Evolutionary conservation across 148 eudicot species (phyloP), one percentile per base, ranked within the genome.

Genomic region (Linanthus parryae): DNA sequence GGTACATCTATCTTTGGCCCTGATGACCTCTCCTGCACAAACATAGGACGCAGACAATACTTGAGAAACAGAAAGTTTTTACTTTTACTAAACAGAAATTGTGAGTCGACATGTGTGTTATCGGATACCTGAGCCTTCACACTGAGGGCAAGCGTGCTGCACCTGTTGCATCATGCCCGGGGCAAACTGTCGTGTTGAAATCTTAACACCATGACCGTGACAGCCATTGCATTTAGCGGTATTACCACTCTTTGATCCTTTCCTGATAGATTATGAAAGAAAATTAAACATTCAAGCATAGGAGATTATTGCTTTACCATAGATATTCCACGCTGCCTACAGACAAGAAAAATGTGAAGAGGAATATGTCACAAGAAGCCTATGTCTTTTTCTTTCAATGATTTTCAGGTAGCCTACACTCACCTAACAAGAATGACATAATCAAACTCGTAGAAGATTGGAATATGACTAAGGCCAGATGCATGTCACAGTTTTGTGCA

Each of bases 161-260:
- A 76, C 69, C 44, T 69, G 85, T 47, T 78, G 94, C 49, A 85
- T 54, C 80, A 84, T 73, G 47, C 78, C 82, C 1, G 68, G 78
- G 25, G 71, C 86, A 24, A 79, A 56, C 58, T 76, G 83, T 43
- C 85, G 59, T 14, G 57, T 67, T 21, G 75, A 40, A 27, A 74
- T 34, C 67, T 71, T 79, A 46, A 82, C 68, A 18, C 95, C 95
- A 34, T 81, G 38, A 60, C 95, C 95, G 47, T 67, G 83, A 58
- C 95, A 85, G 19, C 83, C 83, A 63, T 63, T 35, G 65, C 95
- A 85, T 47, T 39, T 69, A 37, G 67, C 70, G 22, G 83, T 67
- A 10, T 56, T 47, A 20, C 95, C 89, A 45, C 71, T 68, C 50
- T 82, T 85, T 23, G 89, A 82, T 44, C 89, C 89, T 68, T 78